Evolutionary conservation across 2,329 filamentous ascomycete genomes (phyloP).

Genomic region (Monilinia polystroma): DNA sequence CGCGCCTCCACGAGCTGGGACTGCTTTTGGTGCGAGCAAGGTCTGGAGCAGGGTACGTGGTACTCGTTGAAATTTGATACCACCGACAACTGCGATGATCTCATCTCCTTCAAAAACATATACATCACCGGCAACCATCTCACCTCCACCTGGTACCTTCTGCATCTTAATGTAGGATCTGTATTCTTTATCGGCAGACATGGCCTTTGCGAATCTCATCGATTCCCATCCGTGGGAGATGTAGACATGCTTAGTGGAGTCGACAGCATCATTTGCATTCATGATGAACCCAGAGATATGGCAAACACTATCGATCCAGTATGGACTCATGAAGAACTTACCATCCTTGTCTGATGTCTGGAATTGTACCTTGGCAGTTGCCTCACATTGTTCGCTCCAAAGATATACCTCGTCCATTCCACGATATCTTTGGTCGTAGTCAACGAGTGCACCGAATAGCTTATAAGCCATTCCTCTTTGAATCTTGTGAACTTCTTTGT

Average conservation of each 20-base stretch:
- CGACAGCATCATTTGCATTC: conserved; percentile 49
- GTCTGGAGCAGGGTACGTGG: conserved; percentile 23
- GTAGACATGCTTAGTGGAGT: conserved; percentile 34
- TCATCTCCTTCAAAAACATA: conserved; percentile 41
- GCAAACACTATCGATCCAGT: conserved; percentile 59
- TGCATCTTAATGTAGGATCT: conserved; percentile 37
- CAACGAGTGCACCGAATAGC: conserved; percentile 56
- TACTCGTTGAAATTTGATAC: conserved; percentile 32
- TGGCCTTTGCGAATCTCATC: conserved; percentile 31
- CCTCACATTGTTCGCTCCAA: conserved; percentile 48
- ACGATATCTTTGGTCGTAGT: conserved; percentile 52
- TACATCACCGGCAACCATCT: conserved; percentile 41
- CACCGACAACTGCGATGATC: conserved; percentile 41
- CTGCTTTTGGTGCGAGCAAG: conserved; percentile 21
- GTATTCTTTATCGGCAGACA: conserved; percentile 31
- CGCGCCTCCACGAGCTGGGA: neutral
- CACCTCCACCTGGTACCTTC: conserved; percentile 37
- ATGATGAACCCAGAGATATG: conserved; percentile 62
- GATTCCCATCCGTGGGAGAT: conserved; percentile 37
- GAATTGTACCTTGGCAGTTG: conserved; percentile 47
- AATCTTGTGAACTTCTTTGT: conserved; percentile 60
- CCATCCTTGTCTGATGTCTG: conserved; percentile 50
- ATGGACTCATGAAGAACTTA: conserved; percentile 55
- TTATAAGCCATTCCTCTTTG: conserved; percentile 74
- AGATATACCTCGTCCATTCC: conserved; percentile 59